A percentile compares a stretch with the other conserved stretches of the same genome.
These are phyloP conservation scores for Oleoguttula mirabilis DNA, from an alignment of 495 filamentous ascomycete genomes.

Conservation along the genomic window DNA sequence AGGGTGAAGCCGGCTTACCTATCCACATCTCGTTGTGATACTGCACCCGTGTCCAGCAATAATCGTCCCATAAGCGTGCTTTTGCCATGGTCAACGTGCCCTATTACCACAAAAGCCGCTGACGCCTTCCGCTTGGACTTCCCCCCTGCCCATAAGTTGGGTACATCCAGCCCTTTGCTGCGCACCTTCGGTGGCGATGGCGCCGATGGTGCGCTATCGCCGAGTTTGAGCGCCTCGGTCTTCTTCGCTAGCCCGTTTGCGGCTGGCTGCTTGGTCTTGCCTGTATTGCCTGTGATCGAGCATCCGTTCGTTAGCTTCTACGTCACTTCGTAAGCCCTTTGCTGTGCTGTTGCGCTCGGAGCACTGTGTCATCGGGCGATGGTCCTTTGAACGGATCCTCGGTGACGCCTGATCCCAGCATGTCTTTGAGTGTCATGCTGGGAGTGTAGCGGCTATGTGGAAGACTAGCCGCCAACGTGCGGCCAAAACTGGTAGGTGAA, in stretches of 20 bases:
- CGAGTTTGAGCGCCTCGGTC: slow-evolving; percentile 13
- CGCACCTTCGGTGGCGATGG: slow-evolving; percentile 49
- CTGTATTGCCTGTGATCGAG: slow-evolving; percentile 9
- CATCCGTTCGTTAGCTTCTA: not conserved
- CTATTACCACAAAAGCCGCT: slow-evolving; percentile 93
- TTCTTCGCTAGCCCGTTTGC: slow-evolving; percentile 27
- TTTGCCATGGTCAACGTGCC: slow-evolving; percentile 95
- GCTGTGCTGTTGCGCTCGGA: slow-evolving; percentile 55
- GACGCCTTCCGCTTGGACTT: slow-evolving; percentile 63
- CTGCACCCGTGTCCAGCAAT: slow-evolving; percentile 76
- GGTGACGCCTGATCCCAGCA: not conserved
- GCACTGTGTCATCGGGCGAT: slow-evolving; percentile 86
- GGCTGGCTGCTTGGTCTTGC: slow-evolving; percentile 38
- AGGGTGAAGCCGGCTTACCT: slow-evolving; percentile 32
- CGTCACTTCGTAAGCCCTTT: slow-evolving; percentile 17
- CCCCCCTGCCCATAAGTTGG: slow-evolving; percentile 57
- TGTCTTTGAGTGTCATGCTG: not conserved
- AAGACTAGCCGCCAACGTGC: slow-evolving; percentile 7
- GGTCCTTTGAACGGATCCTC: slow-evolving; percentile 63
- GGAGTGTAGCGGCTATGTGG: slow-evolving; percentile 17
- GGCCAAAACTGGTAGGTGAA: slow-evolving; percentile 18
- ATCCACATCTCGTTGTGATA: slow-evolving; percentile 77
- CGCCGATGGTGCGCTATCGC: not conserved
- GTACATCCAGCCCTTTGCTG: slow-evolving; percentile 77
- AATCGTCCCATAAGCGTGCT: slow-evolving; percentile 94